Percentiles rank a stretch among this genome's conserved stretches.
These are phyloP conservation scores for Rubia occidens DNA, from an alignment of 305 asterid species.

Conservation along the genomic window DNA sequence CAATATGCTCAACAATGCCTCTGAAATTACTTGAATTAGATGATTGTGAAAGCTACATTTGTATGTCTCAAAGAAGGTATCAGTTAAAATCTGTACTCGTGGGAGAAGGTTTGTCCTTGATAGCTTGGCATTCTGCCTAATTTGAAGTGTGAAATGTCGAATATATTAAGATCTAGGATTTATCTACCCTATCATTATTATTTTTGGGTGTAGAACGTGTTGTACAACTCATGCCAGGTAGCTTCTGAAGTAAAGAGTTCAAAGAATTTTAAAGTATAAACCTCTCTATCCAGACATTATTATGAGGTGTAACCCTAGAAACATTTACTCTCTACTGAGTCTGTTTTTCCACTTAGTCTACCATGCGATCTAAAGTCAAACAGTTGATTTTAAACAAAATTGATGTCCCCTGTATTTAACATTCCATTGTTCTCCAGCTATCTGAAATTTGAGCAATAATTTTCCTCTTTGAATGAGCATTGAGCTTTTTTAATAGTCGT, in stretches of 20 bases:
- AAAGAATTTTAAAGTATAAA: neutral
- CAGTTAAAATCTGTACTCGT: neutral
- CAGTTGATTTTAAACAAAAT: neutral
- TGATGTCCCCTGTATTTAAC: neutral
- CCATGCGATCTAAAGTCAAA: neutral
- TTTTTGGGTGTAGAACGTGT: neutral
- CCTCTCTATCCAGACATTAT: neutral
- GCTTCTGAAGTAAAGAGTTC: neutral
- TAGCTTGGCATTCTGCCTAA: neutral
- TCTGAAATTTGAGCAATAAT: neutral
- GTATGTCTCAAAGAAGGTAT: neutral
- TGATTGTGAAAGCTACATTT: neutral
- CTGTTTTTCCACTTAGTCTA: neutral
- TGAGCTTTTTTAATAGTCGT: neutral
- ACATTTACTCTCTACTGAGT: neutral
- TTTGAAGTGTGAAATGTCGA: neutral
- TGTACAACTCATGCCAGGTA: neutral
- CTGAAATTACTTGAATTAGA: neutral
- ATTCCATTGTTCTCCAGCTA: neutral
- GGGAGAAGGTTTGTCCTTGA: neutral
- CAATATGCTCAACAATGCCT: neutral
- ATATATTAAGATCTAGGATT: neutral
- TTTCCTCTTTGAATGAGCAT: neutral
- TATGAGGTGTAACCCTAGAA: neutral
- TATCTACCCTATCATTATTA: neutral